Percentiles rank a stretch among this genome's conserved stretches.
These are phyloP conservation scores for Komagataella ulmi DNA, from an alignment of 805 yeast species.

Conservation along the genomic window DNA sequence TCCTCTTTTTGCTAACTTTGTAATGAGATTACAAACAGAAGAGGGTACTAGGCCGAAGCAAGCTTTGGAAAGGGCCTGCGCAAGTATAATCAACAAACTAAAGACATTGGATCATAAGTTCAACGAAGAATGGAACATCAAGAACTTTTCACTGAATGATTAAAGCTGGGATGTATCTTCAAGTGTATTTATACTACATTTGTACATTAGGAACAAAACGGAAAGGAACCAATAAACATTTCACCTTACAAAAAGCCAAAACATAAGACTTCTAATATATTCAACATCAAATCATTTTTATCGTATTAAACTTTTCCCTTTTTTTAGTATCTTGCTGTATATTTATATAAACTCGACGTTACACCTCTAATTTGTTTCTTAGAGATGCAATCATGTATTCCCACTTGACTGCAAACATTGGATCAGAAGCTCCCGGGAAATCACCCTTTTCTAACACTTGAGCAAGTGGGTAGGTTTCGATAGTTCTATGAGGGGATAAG, in stretches of 20 bases:
- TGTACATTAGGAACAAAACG: neutral
- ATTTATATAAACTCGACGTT: neutral
- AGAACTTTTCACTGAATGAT: slow-evolving; percentile 28
- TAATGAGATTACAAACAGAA: slow-evolving; percentile 89
- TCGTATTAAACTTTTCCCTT: neutral
- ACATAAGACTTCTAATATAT: neutral
- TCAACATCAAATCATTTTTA: neutral
- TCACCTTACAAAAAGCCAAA: slow-evolving; percentile 10
- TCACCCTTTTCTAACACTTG: slow-evolving; percentile 32
- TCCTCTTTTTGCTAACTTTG: slow-evolving; percentile 90
- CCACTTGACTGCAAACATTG: slow-evolving; percentile 32
- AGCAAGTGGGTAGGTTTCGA: slow-evolving; percentile 48
- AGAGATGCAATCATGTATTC: slow-evolving; percentile 34
- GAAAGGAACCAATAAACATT: neutral
- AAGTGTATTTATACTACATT: neutral
- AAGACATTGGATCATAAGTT: slow-evolving; percentile 65
- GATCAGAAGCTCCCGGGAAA: slow-evolving; percentile 27
- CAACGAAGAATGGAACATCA: slow-evolving; percentile 86
- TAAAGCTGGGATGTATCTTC: neutral
- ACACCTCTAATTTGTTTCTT: slow-evolving; percentile 16
- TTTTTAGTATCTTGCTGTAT: neutral
- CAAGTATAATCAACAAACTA: slow-evolving; percentile 67
- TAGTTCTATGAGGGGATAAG: slow-evolving; percentile 63
- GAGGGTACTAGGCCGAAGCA: slow-evolving; percentile 88
- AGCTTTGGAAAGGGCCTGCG: slow-evolving; percentile 85